Evolutionary conservation across 1,139 yeast species (phyloP).

Genomic region (Lodderomyces elongisporus): DNA sequence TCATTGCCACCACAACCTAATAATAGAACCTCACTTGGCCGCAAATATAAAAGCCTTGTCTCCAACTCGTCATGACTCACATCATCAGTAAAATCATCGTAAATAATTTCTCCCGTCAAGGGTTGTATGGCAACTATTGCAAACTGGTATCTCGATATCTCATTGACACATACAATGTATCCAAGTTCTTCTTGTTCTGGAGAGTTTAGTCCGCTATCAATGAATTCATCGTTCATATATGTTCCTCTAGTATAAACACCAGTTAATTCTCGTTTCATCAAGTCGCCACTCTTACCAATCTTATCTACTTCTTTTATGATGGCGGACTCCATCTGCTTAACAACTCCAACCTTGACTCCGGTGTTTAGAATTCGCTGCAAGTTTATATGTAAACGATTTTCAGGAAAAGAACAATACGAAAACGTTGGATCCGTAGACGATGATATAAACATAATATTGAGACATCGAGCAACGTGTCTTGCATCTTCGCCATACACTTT

Average conservation of each 20-base stretch:
- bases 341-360: conserved; percentile 79
- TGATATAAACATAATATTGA: conserved; percentile 68
- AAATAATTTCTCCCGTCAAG: conserved; percentile 69
- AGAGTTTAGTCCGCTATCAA: conserved; percentile 15
- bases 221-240: conserved; percentile 58
- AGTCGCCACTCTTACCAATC: conserved; percentile 34
- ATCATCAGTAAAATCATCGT: conserved; percentile 62
- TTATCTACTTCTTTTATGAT: conserved; percentile 54
- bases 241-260: conserved; percentile 83
- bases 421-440: conserved; percentile 64
- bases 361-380: conserved; percentile 58
- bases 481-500: conserved; percentile 88
- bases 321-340: conserved; percentile 79
- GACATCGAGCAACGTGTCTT: conserved; percentile 52
- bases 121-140: conserved; percentile 69
- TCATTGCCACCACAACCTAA: no score
- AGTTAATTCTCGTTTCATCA: conserved; percentile 66
- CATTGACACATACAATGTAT: conserved; percentile 29
- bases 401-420: conserved; percentile 85
- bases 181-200: conserved; percentile 21
- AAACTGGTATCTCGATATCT: conserved; percentile 14
- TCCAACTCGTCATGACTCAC: conserved; percentile 56
- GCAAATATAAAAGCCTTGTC: conserved; percentile 65
- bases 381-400: conserved; percentile 66
- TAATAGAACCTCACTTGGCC: conserved; percentile 68